These are phyloP conservation scores for Megacollybia marginata DNA, from an alignment of 768 basidiomycete species.

Conservation along the genomic window DNA sequence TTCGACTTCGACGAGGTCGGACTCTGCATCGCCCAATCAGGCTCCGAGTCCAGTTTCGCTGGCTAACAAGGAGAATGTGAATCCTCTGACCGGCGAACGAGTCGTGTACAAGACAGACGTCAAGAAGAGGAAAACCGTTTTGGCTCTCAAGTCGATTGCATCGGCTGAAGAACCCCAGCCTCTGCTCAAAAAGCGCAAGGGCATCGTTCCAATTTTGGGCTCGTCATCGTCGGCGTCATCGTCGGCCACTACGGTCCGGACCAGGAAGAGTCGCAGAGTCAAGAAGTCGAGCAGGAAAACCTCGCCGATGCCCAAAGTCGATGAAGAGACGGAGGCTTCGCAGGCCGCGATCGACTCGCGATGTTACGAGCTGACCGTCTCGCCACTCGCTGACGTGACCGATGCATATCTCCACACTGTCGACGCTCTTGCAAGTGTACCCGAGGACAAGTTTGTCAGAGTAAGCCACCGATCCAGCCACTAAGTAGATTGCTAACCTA, in stretches of 20 bases:
- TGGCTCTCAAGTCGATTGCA: conserved; percentile 43
- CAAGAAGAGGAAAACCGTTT: conserved; percentile 56
- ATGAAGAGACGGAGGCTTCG: conserved; percentile 39
- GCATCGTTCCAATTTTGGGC: conserved; percentile 11
- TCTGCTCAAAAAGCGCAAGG: conserved; percentile 57
- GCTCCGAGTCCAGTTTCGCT: conserved; percentile 27
- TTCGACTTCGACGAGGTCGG: conserved; percentile 15
- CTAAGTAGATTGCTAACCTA: conserved; percentile 8
- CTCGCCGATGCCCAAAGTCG: conserved; percentile 58
- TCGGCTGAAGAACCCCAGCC: conserved; percentile 34
- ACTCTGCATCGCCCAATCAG: conserved; percentile 24
- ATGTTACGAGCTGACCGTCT: conserved; percentile 75
- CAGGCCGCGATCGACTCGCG: conserved; percentile 62
- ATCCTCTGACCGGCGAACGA: conserved; percentile 67
- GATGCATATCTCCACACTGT: conserved; percentile 48
- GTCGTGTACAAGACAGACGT: conserved; percentile 30
- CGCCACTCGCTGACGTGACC: conserved; percentile 71
- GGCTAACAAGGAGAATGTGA: conserved; percentile 72
- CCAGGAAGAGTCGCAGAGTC: conserved; percentile 19
- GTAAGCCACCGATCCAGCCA: conserved; percentile 25
- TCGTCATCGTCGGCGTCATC: conserved; percentile 10
- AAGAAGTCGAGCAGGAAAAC: conserved; percentile 36
- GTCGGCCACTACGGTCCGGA: neutral
- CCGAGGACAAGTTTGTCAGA: conserved; percentile 37
- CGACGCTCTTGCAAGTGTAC: conserved; percentile 16